Evolutionary conservation across 768 basidiomycete genomes (phyloP), one percentile per base, ranked within the genome.

Genomic region (Termitomyces sp.): DNA sequence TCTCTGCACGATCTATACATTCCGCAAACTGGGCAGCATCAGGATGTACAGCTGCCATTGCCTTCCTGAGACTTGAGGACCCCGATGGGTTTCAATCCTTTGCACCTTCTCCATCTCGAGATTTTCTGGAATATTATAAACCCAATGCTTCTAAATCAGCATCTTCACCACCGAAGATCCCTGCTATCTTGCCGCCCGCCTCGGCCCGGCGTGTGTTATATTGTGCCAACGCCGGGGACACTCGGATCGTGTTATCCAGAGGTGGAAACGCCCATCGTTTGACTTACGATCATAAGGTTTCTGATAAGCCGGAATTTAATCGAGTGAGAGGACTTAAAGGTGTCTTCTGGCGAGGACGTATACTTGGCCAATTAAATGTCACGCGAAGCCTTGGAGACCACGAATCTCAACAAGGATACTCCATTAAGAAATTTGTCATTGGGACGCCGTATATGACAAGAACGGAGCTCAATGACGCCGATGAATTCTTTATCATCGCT

Each of bases 301-400:
- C 58, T 37, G 61, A 60, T 18, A 51, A 46, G 31, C 46, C 18
- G 26, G 61, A 62, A 39, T 51, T 57, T 10, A 51, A 62, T 20
- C 55, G 61, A 29, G 61, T 62, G 37, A 57, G 52, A 56, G 59
- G 48, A 37, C 47, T 59, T 7, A 56, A 60, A 31, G 61, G 61
- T 24, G 56, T 62, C 24, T 60, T 62, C 36, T 62, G 59, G 55
- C 55, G 61, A 36, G 61, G 61, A 39, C 61, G 61, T 28, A 56
- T 62, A 20, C 61, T 62, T 41, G 61, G 61, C 34, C 59, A 62
- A 28, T 26, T 62, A 15, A 62, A 62, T 37, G 45, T 62, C 31
- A 62, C 61, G 10, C 58, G 61, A 33, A 60, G 61, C 52, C 42
- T 62, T 3, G 61, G 61, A 13, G 59, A 62, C n/a, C 61, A 62